Evolutionary conservation across 1,139 yeast species (phyloP), one percentile per base, ranked within the genome.

Genomic region (Blastobotrys persicus): DNA sequence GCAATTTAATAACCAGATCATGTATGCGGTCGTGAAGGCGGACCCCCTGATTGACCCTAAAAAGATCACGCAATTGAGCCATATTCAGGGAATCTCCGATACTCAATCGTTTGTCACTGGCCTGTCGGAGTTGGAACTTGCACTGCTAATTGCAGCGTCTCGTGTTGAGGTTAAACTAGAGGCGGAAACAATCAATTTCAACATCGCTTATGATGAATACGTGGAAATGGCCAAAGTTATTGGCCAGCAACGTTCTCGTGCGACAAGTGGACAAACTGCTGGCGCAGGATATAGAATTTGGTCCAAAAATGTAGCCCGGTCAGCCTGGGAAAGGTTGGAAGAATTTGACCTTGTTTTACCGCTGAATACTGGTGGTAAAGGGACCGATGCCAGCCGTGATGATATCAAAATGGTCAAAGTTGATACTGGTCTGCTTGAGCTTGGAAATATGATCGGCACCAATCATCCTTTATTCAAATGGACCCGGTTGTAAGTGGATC

Each of bases 191-290:
- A 60, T 70, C 39, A 91, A 88, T 64, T 84, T 89, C 67, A 87
- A 85, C 57, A 72, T 88, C 54, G 86, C 85, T 0, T 85, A 83
- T 63, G 81, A 81, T 37, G 98, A 92, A 65, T 92, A 88, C 64
- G 64, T 66, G n/a, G 71, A 69, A 1, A 75, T 82, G 74, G 73
- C 82, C 42, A 76, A 77, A 51, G 60, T 65, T 0, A 67, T 75
- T 52, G 77, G 80, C 53, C 59, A 70, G 18, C 74, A 75, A 20
- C 68, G 77, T 19, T 69, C 60, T 31, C 59, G 61, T 1, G 59
- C 61, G 72, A 12, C 59, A 32, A 42, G 55, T 18, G 49, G 51
- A 7, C n/a, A 52, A 19, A 50, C 48, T 16, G 26, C 34, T 5
- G 53, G 52, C 2, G 55, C 59, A 4, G 69, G 49, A 6, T 64